A percentile compares a stretch with the other conserved stretches of the same genome.
Evolutionary conservation across 2,329 filamentous ascomycete genomes (phyloP).

Genomic region (Xylariaceae sp.): DNA sequence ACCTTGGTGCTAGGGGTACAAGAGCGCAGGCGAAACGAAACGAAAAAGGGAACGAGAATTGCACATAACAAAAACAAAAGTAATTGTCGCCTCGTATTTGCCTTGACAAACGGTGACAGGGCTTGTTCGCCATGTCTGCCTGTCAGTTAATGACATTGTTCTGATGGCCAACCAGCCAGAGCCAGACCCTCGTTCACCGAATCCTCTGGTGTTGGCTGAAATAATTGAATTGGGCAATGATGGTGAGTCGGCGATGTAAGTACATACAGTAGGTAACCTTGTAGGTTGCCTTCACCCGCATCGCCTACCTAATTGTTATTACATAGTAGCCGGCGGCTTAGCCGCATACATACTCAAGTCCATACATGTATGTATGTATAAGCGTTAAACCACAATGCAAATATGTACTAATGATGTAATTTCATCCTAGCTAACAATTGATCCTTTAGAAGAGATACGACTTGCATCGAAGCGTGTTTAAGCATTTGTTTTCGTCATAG

Average conservation of each 20-base stretch:
- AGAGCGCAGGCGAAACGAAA: neutral
- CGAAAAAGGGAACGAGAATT: neutral
- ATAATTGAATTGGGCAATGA: neutral
- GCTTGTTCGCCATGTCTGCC: no score
- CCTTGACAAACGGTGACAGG: neutral
- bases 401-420: neutral
- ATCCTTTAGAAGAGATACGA: neutral
- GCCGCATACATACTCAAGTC: neutral
- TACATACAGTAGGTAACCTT: no score
- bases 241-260: neutral
- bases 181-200: neutral
- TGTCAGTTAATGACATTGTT: no score
- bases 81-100: constrained; percentile 1
- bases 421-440: neutral
- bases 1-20: no score
- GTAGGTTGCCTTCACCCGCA: neutral
- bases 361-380: neutral
- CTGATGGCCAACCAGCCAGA: neutral
- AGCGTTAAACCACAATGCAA: neutral
- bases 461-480: neutral
- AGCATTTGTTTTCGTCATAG: neutral
- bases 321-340: no score
- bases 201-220: neutral
- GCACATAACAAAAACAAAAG: neutral
- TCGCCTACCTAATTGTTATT: no score